Conservation (phyloP, 208 protist genomes). For the Crithidia sp. region DNA sequence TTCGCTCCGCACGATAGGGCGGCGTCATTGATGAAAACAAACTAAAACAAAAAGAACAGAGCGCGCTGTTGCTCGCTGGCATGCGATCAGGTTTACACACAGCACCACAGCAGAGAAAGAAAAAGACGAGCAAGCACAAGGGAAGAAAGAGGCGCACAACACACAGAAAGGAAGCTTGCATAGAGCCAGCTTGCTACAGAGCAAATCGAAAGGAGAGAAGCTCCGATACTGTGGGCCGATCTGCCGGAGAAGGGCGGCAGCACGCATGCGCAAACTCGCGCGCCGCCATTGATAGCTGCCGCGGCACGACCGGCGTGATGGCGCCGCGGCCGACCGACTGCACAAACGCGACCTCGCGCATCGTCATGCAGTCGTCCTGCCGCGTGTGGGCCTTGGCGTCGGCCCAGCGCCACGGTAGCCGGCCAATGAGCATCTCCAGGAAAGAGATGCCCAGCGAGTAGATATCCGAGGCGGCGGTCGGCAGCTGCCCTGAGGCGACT, state of each 20-base stretch:
- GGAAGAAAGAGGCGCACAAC: neutral
- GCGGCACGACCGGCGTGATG: constrained; percentile 44
- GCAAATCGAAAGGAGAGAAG: constrained; percentile 41
- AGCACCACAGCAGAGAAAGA: neutral
- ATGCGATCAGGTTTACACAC: neutral
- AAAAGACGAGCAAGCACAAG: neutral
- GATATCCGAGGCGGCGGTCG: constrained; percentile 67
- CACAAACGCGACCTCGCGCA: constrained; percentile 50
- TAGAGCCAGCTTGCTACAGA: constrained; percentile 1
- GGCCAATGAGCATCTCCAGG: constrained; percentile 72
- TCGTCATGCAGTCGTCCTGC: constrained; percentile 14
- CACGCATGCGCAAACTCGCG: constrained; percentile 53
- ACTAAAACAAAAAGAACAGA: no score
- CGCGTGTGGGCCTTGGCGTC: constrained; percentile 8
- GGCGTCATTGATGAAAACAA: no score
- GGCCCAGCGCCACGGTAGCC: constrained; percentile 56
- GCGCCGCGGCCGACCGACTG: constrained; percentile 49
- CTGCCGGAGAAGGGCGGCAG: constrained; percentile 45
- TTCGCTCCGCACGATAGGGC: no score
- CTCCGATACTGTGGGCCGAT: constrained; percentile 53
- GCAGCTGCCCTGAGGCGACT: constrained; percentile 49
- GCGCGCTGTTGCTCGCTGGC: no score
- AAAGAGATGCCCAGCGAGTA: constrained; percentile 78
- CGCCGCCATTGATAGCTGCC: constrained; percentile 37
- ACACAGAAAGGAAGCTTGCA: no score